Base-by-base conservation (phyloP, 2,329 filamentous ascomycete genomes). In the Aspergillus uvarum region DNA sequence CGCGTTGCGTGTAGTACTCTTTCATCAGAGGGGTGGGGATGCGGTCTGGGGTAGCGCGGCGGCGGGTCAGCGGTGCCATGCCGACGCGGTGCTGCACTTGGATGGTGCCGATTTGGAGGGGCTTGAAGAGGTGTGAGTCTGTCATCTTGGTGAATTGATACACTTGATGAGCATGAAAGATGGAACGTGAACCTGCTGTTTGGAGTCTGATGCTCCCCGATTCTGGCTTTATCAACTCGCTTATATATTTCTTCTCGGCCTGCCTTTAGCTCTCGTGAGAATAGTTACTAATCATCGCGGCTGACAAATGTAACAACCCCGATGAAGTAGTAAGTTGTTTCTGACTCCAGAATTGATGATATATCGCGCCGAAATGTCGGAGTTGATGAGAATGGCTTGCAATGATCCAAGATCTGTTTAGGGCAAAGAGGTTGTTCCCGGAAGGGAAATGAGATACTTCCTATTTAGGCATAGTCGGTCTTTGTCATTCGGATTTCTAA, bases 21-120 rank as follows among this genome's bases (percentile, higher is more conserved):
- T 42, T 51, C 19, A 50, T 74, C 64, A 76, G 61, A 55, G 75
- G 68, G 58, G 73, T 62, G 51, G 78, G 78, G 3, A 80, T 77
- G 64, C 80, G 77, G 53, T 82, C 73, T 47, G 82, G 67, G 47
- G 77, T 75, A 32, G 77, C 75, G 52, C 82, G 80, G 64, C 76
- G 77, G 16, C 82, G 78, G 8, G 83, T 85, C 26, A 87, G 70
- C 2, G 84, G 83, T 1, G 83, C 80, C 76, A 87, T 80, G 26
- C 77, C 79, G 42, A 87, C 65, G 29, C 79, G 77, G 61, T 79
- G 74, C 5, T 72, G 67, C 24, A 81, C 72, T 10, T 67, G 60
- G 56, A 71, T 58, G 5, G 64, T 59, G 38, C 80, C 80, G n/a
- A 81, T 58, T 7, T 67, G 58, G 48, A 81, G 62, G 7, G 79